Base-by-base conservation (phyloP, 768 basidiomycete species). In the Tricholoma flavovirens region DNA sequence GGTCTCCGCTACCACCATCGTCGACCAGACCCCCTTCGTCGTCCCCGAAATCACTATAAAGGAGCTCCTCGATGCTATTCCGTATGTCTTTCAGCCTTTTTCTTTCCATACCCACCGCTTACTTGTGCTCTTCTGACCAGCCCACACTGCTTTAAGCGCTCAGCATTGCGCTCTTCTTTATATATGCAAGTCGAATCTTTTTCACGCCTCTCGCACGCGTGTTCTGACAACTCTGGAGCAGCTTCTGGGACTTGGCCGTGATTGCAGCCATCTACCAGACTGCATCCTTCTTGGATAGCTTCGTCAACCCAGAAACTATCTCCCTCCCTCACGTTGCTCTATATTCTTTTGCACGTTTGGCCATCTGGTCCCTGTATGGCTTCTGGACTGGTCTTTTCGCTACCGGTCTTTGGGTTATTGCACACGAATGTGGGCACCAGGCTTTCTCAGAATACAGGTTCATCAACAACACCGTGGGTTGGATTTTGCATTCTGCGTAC, bases 361-460 rank as follows among this genome's bases (percentile, higher is more conserved):
- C 83, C 0, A 63, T 93, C 30, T 95, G 92, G 92, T 76, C 87
- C 2, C 60, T 90, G 42, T 96, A 96, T 71, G 79, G 84, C 29
- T 89, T 96, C 73, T 82, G 80, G 67, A 74, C 86, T 5, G 94
- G 96, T 54, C 83, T 96, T 29, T 89, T 93, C 58, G 87, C 79
- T 4, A 98, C 95, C 17, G 96, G 96, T 57, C 76, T 98, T 51
- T 98, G 96, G 96, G 88, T 94, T 60, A 76, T 96, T 57, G 94
- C 87, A 46, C 93, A 96, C 67, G 94, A 98, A 73, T 94, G 92
- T 63, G 96, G 96, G 29, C 96, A 99, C 71, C 93, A 96, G 70
- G 90, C 91, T 0, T 99, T 93, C 78, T 98, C 94, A 1, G 86
- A 93, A 61, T 94, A 87, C 53, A 96, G 95, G 76, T 69, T 77